Evolutionary conservation across 2,329 filamentous ascomycete genomes (phyloP), one percentile per base, ranked within the genome.

Genomic region (Pseudogymnoascus sp.): DNA sequence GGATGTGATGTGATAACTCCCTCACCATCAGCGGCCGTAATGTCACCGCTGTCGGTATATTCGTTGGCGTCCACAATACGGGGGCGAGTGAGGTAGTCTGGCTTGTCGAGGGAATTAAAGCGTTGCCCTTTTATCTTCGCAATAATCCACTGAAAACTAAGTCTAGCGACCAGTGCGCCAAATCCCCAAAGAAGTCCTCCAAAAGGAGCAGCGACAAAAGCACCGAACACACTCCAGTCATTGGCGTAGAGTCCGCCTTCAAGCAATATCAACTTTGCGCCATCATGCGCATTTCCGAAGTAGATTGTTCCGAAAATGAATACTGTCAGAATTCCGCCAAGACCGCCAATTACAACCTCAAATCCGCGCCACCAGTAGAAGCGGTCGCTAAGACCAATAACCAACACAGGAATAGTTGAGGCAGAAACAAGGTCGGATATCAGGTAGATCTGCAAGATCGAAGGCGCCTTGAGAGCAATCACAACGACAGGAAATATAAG

Each of bases 141-240:
- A 66, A 77, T 69, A 26, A 80, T 64, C 69, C 79, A 91, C 68
- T 86, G 83, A 61, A 82, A 81, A 0, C 75, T 73, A 42, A 93
- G 73, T 29, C 90, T 81, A 44, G 86, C 69, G 13, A 70, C 79
- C 37, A 89, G 80, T 4, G 87, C 88, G 1, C 79, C 82, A 44
- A 86, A 81, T 0, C 85, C 88, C 82, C 87, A 93, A 35, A 93
- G 75, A 16, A 93, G 70, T 21, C 88, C 88, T 1, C 90, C 90
- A 1, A 93, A 76, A 0, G 90, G 90, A 0, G 90, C 90, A 8
- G 88, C 89, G 4, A 93, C 86, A 70, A 93, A 95, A 4, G 90
- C 89, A 69, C 90, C 90, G 74, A 95, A 95, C 1, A 83, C 88
- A 66, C 85, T 88, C 91, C 91, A 95, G 73, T 93, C 90, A 59